Base-by-base conservation (phyloP, 805 yeast species). In the Candida ipomoeae region DNA sequence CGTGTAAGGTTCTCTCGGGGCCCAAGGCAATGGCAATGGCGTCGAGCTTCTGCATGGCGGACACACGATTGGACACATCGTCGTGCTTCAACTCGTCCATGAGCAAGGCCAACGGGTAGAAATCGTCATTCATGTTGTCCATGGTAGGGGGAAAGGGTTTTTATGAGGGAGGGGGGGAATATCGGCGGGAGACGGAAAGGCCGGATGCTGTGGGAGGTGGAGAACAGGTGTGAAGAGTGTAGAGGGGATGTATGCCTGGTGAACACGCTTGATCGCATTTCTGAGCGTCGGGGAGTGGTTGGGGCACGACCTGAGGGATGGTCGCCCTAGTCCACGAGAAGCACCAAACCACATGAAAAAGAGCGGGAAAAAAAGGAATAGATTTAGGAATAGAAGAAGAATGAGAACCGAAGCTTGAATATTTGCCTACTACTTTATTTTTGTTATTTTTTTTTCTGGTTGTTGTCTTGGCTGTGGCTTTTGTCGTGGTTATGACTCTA, bases 21-120 rank as follows among this genome's bases (percentile, higher is more conserved):
- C 99, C 99, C 51, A 94, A 73, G 2, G 98, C 99, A 47, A 89
- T 75, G 33, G 98, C 96, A 63, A 94, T 92, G 33, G 97, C 92
- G 59, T 91, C 95, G 57, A 95, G 76, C 58, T 94, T 83, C 62
- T 87, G 87, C 96, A 94, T 91, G 40, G 98, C 98, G 57, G 85
- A 89, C 20, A 94, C 92, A 54, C 99, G 79, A 62, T 91, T 86
- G 23, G 96, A 81, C 37, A 92, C 92, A 65, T 94, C 99, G 65
- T 94, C 99, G 67, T 92, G 97, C 71, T 88, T 88, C 68, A 94
- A 80, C 70, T 95, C 99, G 67, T 95, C 99, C 89, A 94, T 90
- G 53, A 94, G 80, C 59, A 94, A 79, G 14, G 99, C 99, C 69
- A 94, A 81, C 41, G 99, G 99, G 64, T 89, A 92, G 51, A 94